phyloP scores from a whole-genome alignment of 768 basidiomycete species.

The Lactarius pseudohatsudake region DNA sequence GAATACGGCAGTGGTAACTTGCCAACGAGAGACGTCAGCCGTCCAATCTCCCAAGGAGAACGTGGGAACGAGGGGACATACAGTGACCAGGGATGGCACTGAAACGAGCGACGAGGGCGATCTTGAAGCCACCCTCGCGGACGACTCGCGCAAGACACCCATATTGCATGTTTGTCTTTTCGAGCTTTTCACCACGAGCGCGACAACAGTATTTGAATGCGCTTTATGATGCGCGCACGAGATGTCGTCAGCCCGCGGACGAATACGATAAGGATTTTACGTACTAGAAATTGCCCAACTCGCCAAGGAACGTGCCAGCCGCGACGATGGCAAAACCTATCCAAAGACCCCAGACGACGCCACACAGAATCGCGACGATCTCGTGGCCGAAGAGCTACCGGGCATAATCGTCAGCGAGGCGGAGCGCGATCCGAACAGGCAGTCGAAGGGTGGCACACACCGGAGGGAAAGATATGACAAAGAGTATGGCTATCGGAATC shows the following conservation, averaged over 20 bases:
- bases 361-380: constrained; percentile 84
- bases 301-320: constrained; percentile 81
- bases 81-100: constrained; percentile 88
- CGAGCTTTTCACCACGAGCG: constrained; percentile 68
- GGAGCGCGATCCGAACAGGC: neutral
- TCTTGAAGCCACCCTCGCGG: constrained; percentile 84
- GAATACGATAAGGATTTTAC: constrained; percentile 33
- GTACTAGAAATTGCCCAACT: constrained; percentile 86
- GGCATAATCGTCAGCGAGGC: constrained; percentile 6
- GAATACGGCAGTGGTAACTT: constrained; percentile 87
- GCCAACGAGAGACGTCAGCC: constrained; percentile 22
- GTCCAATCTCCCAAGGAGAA: neutral
- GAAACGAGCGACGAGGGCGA: constrained; percentile 72
- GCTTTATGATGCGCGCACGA: constrained; percentile 38
- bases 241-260: constrained; percentile 2
- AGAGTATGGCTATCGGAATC: constrained; percentile 78
- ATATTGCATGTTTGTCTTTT: constrained; percentile 45
- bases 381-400: constrained; percentile 87
- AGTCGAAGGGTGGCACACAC: constrained; percentile 39
- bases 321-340: constrained; percentile 83
- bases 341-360: constrained; percentile 89
- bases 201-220: constrained; percentile 83
- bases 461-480: constrained; percentile 86
- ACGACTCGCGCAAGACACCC: constrained; percentile 58
- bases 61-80: constrained; percentile 38